These are phyloP conservation scores for Venturia nashicola DNA, from an alignment of 2,329 filamentous ascomycete genomes.

Conservation along the genomic window DNA sequence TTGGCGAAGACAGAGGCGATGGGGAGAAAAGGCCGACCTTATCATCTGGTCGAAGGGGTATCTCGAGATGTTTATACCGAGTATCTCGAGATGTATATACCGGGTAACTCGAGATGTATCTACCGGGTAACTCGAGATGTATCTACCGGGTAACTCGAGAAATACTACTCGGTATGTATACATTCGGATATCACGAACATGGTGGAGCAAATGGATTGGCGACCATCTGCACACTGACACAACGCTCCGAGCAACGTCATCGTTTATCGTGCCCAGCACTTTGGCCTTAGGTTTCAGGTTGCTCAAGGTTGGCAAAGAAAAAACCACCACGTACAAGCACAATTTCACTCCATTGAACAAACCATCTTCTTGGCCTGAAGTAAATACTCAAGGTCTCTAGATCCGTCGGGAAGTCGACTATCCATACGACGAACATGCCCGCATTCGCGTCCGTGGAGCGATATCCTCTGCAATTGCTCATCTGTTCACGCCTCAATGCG, in stretches of 20 bases:
- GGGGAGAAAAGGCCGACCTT: slow-evolving; percentile 36
- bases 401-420: too few relatives aligned
- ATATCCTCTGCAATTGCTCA: not conserved
- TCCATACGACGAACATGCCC: not conserved
- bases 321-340: not conserved
- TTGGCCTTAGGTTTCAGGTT: too few relatives aligned
- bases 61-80: too few relatives aligned
- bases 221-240: not conserved
- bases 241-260: not conserved
- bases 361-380: too few relatives aligned
- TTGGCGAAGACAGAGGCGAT: slow-evolving; percentile 37
- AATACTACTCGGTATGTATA: too few relatives aligned
- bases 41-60: slow-evolving; percentile 22
- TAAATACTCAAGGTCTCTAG: too few relatives aligned
- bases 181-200: too few relatives aligned
- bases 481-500: not conserved
- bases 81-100: too few relatives aligned
- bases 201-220: not conserved
- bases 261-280: not conserved
- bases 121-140: too few relatives aligned
- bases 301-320: not conserved
- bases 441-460: too few relatives aligned
- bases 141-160: too few relatives aligned
- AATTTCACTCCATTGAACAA: not conserved
- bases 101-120: too few relatives aligned